phyloP scores from a whole-genome alignment of 1,284 basidiomycete species.

The Polyporus tsugae region DNA sequence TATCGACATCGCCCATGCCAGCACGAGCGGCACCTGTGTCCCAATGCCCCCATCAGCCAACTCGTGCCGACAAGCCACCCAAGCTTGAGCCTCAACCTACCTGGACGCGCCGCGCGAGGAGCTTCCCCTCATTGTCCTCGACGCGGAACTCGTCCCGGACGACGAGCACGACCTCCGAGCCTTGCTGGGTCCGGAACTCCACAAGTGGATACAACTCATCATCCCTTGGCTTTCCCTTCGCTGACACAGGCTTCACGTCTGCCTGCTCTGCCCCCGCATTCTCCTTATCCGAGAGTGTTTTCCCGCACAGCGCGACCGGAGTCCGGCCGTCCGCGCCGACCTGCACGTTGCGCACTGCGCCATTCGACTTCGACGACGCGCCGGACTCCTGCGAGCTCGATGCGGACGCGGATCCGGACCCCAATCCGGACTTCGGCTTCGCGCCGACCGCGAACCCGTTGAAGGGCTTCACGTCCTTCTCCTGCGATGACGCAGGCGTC shows the following conservation, averaged over 20 bases:
- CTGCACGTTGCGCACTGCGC: conserved; percentile 44
- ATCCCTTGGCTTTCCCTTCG: conserved; percentile 43
- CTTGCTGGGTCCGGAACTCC: conserved; percentile 75
- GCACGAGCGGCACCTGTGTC: conserved; percentile 76
- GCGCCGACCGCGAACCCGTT: neutral
- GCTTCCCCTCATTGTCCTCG: conserved; percentile 54
- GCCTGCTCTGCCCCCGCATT: conserved; percentile 27
- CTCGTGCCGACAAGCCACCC: neutral
- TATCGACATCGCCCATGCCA: conserved; percentile 95
- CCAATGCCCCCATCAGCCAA: neutral
- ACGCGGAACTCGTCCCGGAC: conserved; percentile 50
- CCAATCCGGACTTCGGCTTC: conserved; percentile 29
- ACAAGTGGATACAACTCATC: conserved; percentile 74
- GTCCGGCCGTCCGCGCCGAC: conserved; percentile 47
- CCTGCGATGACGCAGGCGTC: neutral
- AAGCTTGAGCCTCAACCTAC: conserved; percentile 46
- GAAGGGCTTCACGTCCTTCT: neutral
- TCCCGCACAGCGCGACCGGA: conserved; percentile 31
- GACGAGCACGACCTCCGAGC: conserved; percentile 65
- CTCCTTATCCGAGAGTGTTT: conserved; percentile 42
- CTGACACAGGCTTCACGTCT: conserved; percentile 25
- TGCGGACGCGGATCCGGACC: conserved; percentile 31
- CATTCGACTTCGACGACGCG: conserved; percentile 32
- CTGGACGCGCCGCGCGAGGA: conserved; percentile 58
- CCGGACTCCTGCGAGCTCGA: conserved; percentile 31